Evolutionary conservation across 768 basidiomycete genomes (phyloP), one percentile per base, ranked within the genome.

Genomic region (Pisolithus orientalis): DNA sequence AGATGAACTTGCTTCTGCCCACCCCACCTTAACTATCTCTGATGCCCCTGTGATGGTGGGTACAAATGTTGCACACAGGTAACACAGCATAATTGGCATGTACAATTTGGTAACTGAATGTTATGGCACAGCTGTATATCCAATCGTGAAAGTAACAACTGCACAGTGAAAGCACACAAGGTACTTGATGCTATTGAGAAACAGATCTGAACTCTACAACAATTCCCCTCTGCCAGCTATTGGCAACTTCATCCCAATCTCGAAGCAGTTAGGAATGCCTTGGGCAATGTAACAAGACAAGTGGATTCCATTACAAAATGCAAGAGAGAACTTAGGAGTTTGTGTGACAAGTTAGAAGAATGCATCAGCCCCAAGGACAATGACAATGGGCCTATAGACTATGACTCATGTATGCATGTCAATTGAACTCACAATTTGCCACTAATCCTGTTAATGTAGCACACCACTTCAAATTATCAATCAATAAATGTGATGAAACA

Each of bases 401-500:
- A 45, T 31, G 44, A 45, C n/a, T 16, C 44, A 45, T 45, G 44
- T 45, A 25, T 21, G 42, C 25, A 16, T 5, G 44, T 45, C n/a
- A 3, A 9, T 6, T 28, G 3, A 5, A 13, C 9, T 16, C 5
- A 14, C 13, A 3, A 10, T 6, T 44, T 24, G 7, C 21, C 13
- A 8, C 5, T 45, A 16, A 11, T 45, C 16, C 29, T n/a, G 16
- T 5, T 24, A 14, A 5, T 40, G 4, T 21, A 56, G 55, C 48
- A 21, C 49, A 56, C 25, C 39, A 56, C 16, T 53, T 48, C 14
- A 21, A 50, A 4, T 21, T 4, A 11, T 46, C 53, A 6, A 53
- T 58, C 14, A 32, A 51, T 25, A 43, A 49, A 5, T 47, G 51
- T n/a, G 44, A 59, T 17, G 52, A 52, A 32, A 37, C 57, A 17